Evolutionary conservation across 352 stramenopile genomes (phyloP).

Genomic region (Globisporangium cystogenes): DNA sequence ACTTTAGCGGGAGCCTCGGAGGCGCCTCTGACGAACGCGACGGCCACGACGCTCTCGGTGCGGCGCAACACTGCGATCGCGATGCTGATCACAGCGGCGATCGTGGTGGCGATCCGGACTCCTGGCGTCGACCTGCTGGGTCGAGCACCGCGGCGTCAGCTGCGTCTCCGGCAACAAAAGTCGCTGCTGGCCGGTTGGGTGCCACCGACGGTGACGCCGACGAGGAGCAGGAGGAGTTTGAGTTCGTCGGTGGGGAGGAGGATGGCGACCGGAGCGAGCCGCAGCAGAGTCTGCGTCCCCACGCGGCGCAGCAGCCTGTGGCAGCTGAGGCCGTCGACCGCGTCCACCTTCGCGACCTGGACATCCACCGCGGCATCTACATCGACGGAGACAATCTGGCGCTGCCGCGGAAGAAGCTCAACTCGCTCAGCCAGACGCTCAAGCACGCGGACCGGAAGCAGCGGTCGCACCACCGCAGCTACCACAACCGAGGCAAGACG

Average conservation of each 20-base stretch:
- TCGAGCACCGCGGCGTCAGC: not conserved
- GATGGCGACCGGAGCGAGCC: not conserved
- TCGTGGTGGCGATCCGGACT: not conserved
- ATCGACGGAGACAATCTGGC: slow-evolving; percentile 23
- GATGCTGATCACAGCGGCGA: no score
- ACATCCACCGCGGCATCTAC: slow-evolving; percentile 29
- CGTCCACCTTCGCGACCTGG: slow-evolving; percentile 23
- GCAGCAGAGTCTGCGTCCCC: slow-evolving; percentile 2
- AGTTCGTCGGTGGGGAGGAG: not conserved
- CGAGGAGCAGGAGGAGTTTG: not conserved
- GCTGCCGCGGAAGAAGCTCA: slow-evolving; percentile 35
- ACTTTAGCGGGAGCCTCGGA: slow-evolving; percentile 25
- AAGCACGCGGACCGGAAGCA: slow-evolving; percentile 43
- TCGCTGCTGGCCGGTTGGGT: not conserved
- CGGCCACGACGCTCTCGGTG: not conserved
- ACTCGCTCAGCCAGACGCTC: slow-evolving; percentile 27
- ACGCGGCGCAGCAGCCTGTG: slow-evolving; percentile 11
- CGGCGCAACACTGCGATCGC: not conserved
- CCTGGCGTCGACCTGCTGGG: not conserved
- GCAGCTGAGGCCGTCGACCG: slow-evolving; percentile 18
- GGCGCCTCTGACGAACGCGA: slow-evolving; percentile 9
- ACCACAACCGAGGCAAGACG: slow-evolving; percentile 15
- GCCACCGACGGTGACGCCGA: not conserved
- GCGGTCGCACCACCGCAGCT: slow-evolving; percentile 26
- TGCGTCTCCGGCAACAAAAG: not conserved